Base-by-base conservation (phyloP, 2,329 filamentous ascomycete genomes). In the Gremmenia infestans region DNA sequence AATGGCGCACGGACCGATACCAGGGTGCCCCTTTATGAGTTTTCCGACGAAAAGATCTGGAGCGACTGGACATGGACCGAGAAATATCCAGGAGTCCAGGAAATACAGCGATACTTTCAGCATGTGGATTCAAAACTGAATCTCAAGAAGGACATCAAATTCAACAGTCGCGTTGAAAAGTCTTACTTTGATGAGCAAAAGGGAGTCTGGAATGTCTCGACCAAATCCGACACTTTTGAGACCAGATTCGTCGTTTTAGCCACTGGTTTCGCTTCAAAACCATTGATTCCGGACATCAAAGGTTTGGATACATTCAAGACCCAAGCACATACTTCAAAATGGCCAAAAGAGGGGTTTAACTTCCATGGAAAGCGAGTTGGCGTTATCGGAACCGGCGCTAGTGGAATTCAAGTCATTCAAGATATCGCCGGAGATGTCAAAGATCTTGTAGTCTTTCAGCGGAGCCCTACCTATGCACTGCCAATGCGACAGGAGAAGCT, bases 391-490 rank as follows among this genome's bases (percentile, higher is more conserved):
- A 82, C 63, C 4, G 66, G 66, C 7, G 60, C 65, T 4, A 62
- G 61, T 22, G 66, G 65, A 17, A 57, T 68, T 3, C 64, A 66
- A 57, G 54, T 51, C 9, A 62, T 63, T 8, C 65, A 67, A 48
- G 64, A 65, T 32, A 47, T 65, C 68, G 43, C 70, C 62, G 17
- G 72, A 68, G 9, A 73, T 71, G 3, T 76, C 73, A 52, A 65
- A 67, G 17, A 70, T 22, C 55, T 74, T 39, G 71, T 68, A 2
- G 77, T 84, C 2, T 82, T 83, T 63, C 77, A 85, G 57, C 73
- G 83, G 15, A 85, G 79, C 2, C 80, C 82, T 0, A 84, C 82
- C 55, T 74, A 80, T 14, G 79, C 77, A 11, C 65, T 86, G 0
- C 83, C 83, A 0, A 84, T 86, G 79, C 70, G 74, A 1, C 78